A percentile compares a stretch with the other conserved stretches of the same genome.
These are phyloP conservation scores for Cydonia oblonga DNA, from an alignment of 331 rosid genomes.

Conservation along the genomic window DNA sequence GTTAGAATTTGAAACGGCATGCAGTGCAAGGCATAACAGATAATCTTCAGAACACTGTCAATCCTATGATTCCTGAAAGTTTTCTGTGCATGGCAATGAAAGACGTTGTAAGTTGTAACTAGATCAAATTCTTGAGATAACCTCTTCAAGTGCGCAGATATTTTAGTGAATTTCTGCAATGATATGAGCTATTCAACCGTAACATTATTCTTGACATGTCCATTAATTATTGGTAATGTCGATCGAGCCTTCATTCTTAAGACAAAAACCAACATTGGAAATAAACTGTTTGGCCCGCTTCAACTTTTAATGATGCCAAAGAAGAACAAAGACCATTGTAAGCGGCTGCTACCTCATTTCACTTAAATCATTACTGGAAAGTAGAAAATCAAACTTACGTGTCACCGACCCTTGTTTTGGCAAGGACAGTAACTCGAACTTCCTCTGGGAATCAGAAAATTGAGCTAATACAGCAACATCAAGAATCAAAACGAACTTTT, in stretches of 20 bases:
- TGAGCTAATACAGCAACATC: conserved; percentile 29
- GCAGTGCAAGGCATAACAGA: no score
- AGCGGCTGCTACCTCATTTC: conserved; percentile 28
- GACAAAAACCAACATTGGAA: conserved; percentile 63
- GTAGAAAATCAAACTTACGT: conserved; percentile 6
- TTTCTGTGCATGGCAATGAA: conserved; percentile 42
- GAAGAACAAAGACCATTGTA: conserved; percentile 32
- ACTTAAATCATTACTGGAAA: conserved; percentile 4
- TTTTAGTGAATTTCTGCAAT: conserved; percentile 18
- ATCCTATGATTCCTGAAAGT: conserved; percentile 25
- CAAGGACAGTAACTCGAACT: conserved; percentile 20
- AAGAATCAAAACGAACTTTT: conserved; percentile 24
- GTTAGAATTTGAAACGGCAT: no score
- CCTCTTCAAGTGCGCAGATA: conserved; percentile 26
- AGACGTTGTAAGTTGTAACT: conserved; percentile 16
- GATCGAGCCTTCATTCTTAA: conserved; percentile 4
- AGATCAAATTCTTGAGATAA: conserved; percentile 41
- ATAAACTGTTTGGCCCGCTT: conserved; percentile 22
- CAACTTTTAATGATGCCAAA: conserved; percentile 31
- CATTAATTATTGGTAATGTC: neutral
- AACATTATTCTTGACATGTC: neutral
- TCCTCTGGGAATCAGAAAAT: conserved; percentile 36
- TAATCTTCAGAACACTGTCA: no score
- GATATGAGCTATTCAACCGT: conserved; percentile 9
- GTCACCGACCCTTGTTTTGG: conserved; percentile 25